Base-by-base conservation (phyloP, 192 early-diverging fungal species). In the Coemansia sp. region DNA sequence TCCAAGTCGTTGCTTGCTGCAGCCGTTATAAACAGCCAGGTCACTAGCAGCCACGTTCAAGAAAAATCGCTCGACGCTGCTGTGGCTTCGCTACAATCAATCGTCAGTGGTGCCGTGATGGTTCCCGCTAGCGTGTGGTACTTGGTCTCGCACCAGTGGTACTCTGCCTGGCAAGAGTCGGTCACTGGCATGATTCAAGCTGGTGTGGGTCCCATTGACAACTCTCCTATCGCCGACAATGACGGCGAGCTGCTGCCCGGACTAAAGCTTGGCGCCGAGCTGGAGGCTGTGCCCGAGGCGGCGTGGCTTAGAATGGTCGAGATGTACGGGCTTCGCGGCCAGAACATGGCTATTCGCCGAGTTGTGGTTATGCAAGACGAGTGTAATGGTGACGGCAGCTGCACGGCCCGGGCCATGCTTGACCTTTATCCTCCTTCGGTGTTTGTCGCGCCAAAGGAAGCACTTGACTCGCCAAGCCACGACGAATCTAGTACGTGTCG, bases 281-380 rank as follows among this genome's bases (percentile, higher is more conserved):
- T 86, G 0, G 60, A 66, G 14, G 60, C 72, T 0, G 64, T 89
- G 9, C 84, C 88, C 24, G 68, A 79, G 33, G 54, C 62, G 40
- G 87, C 72, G 21, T 89, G 87, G 87, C 64, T 67, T 9, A 71
- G 62, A 44, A 69, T 89, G 21, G 66, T 79, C 4, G 50, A 65
- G 16, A 81, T 85, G 78, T 89, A 83, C 69, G 83, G 72, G 8
- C 37, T 64, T 13, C 31, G 51, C 6, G 62, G 46, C 4, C 56
- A 66, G 4, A 17, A 42, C 34, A 21, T n/a, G 24, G 19, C 46
- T 6, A 42, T 72, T 46, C 46, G 65, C 48, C 68, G 68, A 31
- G 62, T 76, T 13, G 73, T 54, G 7, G 48, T 76, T 17, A 19
- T 35, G 54, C 54, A 57, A 33, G 54, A 57, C 16, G 60, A 59